phyloP scores from a whole-genome alignment of 2,329 filamentous ascomycete species.

The Fusarium compactum region DNA sequence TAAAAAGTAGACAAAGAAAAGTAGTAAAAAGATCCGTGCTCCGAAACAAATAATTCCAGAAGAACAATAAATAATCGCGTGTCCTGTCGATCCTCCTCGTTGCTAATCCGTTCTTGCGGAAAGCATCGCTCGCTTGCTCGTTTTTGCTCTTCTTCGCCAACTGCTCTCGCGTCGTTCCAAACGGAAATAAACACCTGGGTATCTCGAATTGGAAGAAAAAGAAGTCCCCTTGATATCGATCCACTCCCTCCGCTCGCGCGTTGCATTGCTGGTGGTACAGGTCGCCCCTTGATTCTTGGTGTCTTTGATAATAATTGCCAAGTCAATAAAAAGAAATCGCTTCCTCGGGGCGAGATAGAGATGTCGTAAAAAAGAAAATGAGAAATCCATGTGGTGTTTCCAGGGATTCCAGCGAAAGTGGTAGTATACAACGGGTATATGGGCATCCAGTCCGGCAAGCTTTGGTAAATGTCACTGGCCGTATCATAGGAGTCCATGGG shows the following conservation, averaged over 20 bases:
- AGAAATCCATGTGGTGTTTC: slow-evolving; percentile 43
- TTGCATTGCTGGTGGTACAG: slow-evolving; percentile 52
- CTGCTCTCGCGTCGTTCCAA: slow-evolving; percentile 48
- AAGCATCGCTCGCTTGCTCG: slow-evolving; percentile 26
- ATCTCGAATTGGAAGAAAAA: slow-evolving; percentile 54
- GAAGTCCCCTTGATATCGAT: slow-evolving; percentile 48
- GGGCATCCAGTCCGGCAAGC: slow-evolving; percentile 44
- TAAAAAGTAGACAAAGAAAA: slow-evolving; percentile 7
- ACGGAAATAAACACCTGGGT: slow-evolving; percentile 51
- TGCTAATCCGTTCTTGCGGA: slow-evolving; percentile 18
- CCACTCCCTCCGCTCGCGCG: slow-evolving; percentile 44
- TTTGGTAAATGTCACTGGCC: slow-evolving; percentile 38
- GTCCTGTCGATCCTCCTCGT: slow-evolving; percentile 29
- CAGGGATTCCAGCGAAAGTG: slow-evolving; percentile 45
- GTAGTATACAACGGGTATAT: slow-evolving; percentile 48
- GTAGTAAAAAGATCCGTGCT: slow-evolving; percentile 29
- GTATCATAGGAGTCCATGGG: slow-evolving; percentile 40
- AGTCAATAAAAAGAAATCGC: slow-evolving; percentile 45
- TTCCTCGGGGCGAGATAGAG: slow-evolving; percentile 43
- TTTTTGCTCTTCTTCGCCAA: slow-evolving; percentile 40
- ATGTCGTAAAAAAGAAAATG: slow-evolving; percentile 40
- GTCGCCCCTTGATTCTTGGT: slow-evolving; percentile 48
- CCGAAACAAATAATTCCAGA: slow-evolving; percentile 28
- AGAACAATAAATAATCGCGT: slow-evolving; percentile 26
- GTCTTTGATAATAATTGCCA: slow-evolving; percentile 42